phyloP scores from a whole-genome alignment of 352 stramenopile species.

The Phytophthora pistaciae region DNA sequence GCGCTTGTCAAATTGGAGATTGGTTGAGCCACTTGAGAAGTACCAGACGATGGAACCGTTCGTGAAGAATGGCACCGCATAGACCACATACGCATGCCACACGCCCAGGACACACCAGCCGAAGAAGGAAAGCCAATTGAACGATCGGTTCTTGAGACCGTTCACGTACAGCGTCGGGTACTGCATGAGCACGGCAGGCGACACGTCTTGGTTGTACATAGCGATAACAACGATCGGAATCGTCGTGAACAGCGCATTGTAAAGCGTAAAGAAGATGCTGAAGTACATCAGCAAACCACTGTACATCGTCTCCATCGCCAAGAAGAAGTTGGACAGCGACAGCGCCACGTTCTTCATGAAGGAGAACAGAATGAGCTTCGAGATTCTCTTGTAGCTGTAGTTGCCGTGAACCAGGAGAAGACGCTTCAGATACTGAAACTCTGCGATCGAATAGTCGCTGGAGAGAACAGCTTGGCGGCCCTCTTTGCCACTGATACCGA shows the following conservation, averaged over 20 bases:
- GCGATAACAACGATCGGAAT: conserved; percentile 91
- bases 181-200: conserved; percentile 89
- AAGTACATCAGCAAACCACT: conserved; percentile 91
- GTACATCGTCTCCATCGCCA: conserved; percentile 87
- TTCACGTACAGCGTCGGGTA: conserved; percentile 92
- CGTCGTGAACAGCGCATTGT: conserved; percentile 91
- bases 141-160: conserved; percentile 88
- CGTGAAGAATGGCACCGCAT: conserved; percentile 84
- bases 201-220: conserved; percentile 93
- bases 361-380: conserved; percentile 90
- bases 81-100: conserved; percentile 92
- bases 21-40: conserved; percentile 64
- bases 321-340: conserved; percentile 88
- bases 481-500: conserved; percentile 90
- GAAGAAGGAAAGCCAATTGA: conserved; percentile 92
- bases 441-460: conserved; percentile 86
- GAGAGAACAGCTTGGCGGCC: conserved; percentile 86
- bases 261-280: conserved; percentile 91
- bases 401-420: conserved; percentile 88
- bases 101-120: conserved; percentile 84
- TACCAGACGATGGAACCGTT: conserved; percentile 89
- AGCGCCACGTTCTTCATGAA: conserved; percentile 92
- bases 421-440: conserved; percentile 87
- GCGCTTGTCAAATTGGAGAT: conserved; percentile 69
- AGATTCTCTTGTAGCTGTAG: conserved; percentile 93